Conservation (phyloP, 1,284 basidiomycete species). For the Ustilago loliicola region DNA sequence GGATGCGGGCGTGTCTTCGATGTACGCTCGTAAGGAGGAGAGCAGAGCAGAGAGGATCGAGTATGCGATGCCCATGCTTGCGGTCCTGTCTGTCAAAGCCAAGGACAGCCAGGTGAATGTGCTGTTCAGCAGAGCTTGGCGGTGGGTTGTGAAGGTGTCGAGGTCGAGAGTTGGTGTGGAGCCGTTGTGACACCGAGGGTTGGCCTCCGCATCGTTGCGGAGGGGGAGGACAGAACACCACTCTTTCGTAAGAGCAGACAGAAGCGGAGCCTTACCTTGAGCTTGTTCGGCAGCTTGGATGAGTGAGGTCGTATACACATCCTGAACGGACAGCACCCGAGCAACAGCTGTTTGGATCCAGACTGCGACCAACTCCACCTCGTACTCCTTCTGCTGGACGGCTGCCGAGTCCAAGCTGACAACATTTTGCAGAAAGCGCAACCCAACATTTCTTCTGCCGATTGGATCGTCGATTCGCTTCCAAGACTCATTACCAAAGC, state of each 20-base stretch:
- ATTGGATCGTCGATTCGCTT: slow-evolving; percentile 75
- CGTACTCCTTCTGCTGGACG: slow-evolving; percentile 27
- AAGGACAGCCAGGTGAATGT: slow-evolving; percentile 18
- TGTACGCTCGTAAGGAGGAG: slow-evolving; percentile 36
- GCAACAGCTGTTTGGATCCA: slow-evolving; percentile 62
- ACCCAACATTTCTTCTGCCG: slow-evolving; percentile 77
- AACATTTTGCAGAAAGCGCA: slow-evolving; percentile 79
- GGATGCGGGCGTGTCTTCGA: slow-evolving; percentile 33
- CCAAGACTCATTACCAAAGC: slow-evolving; percentile 77
- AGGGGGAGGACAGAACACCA: slow-evolving; percentile 9
- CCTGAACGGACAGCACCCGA: slow-evolving; percentile 50
- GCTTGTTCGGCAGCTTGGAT: slow-evolving; percentile 6
- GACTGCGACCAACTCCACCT: slow-evolving; percentile 52
- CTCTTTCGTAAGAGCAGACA: slow-evolving; percentile 2
- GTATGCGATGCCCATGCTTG: slow-evolving; percentile 26
- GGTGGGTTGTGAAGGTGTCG: slow-evolving; percentile 15
- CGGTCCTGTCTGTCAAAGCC: background rate
- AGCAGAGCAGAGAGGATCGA: slow-evolving; percentile 45
- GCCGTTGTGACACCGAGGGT: background rate
- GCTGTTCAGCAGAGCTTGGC: slow-evolving; percentile 12
- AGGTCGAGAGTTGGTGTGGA: slow-evolving; percentile 16
- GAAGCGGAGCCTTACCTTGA: slow-evolving; percentile 1
- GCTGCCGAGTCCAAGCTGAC: slow-evolving; percentile 76
- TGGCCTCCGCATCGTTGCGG: background rate
- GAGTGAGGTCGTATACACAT: slow-evolving; percentile 44